These are phyloP conservation scores for Mycogone perniciosa DNA, from an alignment of 2,329 filamentous ascomycete species.

Conservation along the genomic window DNA sequence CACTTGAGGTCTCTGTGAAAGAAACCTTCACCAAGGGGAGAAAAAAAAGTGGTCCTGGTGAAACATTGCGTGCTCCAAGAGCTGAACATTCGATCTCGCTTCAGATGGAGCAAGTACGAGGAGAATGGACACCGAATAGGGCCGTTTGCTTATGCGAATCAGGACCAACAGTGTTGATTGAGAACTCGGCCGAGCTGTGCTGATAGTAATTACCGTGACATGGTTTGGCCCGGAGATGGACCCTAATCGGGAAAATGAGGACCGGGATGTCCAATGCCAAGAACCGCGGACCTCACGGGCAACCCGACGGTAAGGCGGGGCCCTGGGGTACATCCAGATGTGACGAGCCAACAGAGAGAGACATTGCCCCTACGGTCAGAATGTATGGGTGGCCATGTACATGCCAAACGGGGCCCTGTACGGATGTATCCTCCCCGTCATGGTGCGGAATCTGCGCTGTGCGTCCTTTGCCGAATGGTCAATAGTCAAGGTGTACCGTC, in stretches of 20 bases:
- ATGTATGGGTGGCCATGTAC: no score
- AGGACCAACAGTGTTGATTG: not conserved
- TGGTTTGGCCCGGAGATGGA: conserved; percentile 16
- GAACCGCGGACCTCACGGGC: conserved; percentile 12
- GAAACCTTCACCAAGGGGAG: not conserved
- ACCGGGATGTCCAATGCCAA: conserved; percentile 11
- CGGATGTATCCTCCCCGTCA: no score
- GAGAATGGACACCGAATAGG: not conserved
- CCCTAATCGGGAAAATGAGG: conserved; percentile 16
- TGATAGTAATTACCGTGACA: conserved; percentile 12
- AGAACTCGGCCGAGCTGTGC: conserved; percentile 12
- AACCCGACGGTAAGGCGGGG: conserved; percentile 10
- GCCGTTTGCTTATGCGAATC: not conserved
- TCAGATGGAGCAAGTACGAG: not conserved
- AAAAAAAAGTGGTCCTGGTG: not conserved
- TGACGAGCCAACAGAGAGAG: not conserved
- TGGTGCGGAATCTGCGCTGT: no score
- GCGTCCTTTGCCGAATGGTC: no score
- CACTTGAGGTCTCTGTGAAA: no score
- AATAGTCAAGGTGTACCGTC: no score
- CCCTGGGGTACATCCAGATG: conserved; percentile 5
- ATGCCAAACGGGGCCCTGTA: no score
- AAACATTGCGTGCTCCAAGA: not conserved
- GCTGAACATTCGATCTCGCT: not conserved
- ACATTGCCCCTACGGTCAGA: no score